Conservation (phyloP, 1,139 yeast genomes). For the Yamadazyma aaseri region DNA sequence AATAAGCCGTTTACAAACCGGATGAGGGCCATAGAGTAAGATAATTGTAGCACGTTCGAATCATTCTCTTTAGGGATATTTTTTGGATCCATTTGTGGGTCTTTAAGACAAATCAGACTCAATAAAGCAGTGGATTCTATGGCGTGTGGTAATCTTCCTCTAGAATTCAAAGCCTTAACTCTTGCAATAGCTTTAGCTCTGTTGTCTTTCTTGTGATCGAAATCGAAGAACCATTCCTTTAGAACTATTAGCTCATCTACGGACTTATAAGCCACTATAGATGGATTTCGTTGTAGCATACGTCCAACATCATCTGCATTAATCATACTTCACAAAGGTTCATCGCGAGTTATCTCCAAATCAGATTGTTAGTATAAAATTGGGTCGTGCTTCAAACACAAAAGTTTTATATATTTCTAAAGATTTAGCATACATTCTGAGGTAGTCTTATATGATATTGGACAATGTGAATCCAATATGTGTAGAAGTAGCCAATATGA, state of each 20-base stretch:
- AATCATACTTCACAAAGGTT: conserved; percentile 2
- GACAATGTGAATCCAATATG: too few species aligned
- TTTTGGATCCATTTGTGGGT: conserved; percentile 22
- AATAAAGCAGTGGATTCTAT: conserved; percentile 59
- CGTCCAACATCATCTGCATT: conserved; percentile 9
- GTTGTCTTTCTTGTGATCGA: conserved; percentile 22
- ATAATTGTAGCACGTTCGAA: conserved; percentile 38
- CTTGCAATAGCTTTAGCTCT: conserved; percentile 37
- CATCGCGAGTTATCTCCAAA: conserved; percentile 2
- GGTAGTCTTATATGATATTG: too few species aligned
- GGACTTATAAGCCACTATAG: conserved; percentile 57
- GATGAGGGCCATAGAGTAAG: conserved; percentile 75
- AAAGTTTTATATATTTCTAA: too few species aligned
- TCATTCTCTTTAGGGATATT: conserved; percentile 14
- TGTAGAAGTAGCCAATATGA: too few species aligned
- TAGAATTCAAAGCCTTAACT: conserved; percentile 43
- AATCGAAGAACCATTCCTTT: conserved; percentile 57
- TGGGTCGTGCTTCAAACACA: too few species aligned
- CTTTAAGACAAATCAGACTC: conserved; percentile 52
- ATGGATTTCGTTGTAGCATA: conserved; percentile 31
- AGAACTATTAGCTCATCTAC: conserved; percentile 51
- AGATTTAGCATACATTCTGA: too few species aligned
- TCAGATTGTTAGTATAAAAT: too few species aligned
- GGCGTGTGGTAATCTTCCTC: conserved; percentile 48
- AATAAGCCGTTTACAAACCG: conserved; percentile 89